phyloP scores from a whole-genome alignment of 78 protist species.

The Carpediemonas membranifera region DNA sequence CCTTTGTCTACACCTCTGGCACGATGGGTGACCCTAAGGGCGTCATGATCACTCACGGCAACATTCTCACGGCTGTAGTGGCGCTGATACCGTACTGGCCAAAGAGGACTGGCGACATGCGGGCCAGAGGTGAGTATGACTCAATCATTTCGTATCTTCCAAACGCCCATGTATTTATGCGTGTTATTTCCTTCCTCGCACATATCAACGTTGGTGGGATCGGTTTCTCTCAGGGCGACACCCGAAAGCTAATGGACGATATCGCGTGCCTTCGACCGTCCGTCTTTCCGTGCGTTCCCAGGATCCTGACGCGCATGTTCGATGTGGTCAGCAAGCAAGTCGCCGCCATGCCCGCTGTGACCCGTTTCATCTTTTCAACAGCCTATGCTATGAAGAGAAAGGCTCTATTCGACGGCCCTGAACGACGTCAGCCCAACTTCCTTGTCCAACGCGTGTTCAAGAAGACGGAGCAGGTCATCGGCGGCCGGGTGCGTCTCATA shows the following conservation, averaged over 20 bases:
- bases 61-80: no score
- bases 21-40: constrained; percentile 87
- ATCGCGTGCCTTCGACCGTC: constrained; percentile 1
- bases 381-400: neutral
- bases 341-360: neutral
- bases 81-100: neutral
- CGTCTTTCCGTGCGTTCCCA: constrained; percentile 13
- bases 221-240: no score
- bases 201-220: neutral
- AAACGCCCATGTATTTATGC: neutral
- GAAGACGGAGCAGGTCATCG: neutral
- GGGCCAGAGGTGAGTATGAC: neutral
- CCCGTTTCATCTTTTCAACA: neutral
- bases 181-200: neutral
- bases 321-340: neutral
- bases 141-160: neutral
- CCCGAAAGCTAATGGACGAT: constrained; percentile 3
- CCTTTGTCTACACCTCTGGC: constrained; percentile 81
- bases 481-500: neutral
- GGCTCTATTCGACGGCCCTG: no score
- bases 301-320: neutral
- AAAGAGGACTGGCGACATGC: neutral
- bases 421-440: no score
- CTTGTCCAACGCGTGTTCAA: neutral
- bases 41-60: constrained; percentile 33